A percentile compares a stretch with the other conserved stretches of the same genome.
These are phyloP conservation scores for Fusarium sp. DNA, from an alignment of 2,329 filamentous ascomycete genomes.

Conservation along the genomic window DNA sequence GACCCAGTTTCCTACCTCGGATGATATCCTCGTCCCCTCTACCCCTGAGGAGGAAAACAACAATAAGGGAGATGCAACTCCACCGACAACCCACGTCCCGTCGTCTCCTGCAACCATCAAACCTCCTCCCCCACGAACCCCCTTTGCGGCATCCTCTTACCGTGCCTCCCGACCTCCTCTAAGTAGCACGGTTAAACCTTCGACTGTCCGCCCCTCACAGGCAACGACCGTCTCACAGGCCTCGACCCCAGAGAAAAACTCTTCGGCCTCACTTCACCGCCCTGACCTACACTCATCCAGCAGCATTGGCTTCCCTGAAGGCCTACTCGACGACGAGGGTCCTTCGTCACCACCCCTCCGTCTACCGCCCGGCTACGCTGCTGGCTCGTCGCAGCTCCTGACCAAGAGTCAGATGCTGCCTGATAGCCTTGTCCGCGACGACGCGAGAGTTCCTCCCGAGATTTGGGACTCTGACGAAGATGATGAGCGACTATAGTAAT, in stretches of 20 bases:
- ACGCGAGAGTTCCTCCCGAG: slow-evolving; percentile 45
- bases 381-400: slow-evolving; percentile 58
- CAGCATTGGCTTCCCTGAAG: slow-evolving; percentile 40
- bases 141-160: slow-evolving; percentile 29
- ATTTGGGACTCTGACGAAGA: slow-evolving; percentile 54
- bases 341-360: slow-evolving; percentile 18
- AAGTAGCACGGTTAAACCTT: slow-evolving; percentile 17
- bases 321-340: slow-evolving; percentile 37
- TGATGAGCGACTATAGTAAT: slow-evolving; percentile 32
- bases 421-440: slow-evolving; percentile 57
- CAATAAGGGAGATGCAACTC: slow-evolving; percentile 16
- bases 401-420: slow-evolving; percentile 66
- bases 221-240: slow-evolving; percentile 53
- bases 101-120: slow-evolving; percentile 29
- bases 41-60: slow-evolving; percentile 43
- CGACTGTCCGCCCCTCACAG: slow-evolving; percentile 47
- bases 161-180: slow-evolving; percentile 31
- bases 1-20: slow-evolving; percentile 48
- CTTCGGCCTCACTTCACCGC: slow-evolving; percentile 18
- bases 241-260: slow-evolving; percentile 47
- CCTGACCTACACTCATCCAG: slow-evolving; percentile 37
- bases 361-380: slow-evolving; percentile 19
- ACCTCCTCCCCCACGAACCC: slow-evolving; percentile 24
- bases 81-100: slow-evolving; percentile 22
- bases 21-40: slow-evolving; percentile 50